phyloP scores from a whole-genome alignment of 179 eudicot species.

The Spinacia oleracea region DNA sequence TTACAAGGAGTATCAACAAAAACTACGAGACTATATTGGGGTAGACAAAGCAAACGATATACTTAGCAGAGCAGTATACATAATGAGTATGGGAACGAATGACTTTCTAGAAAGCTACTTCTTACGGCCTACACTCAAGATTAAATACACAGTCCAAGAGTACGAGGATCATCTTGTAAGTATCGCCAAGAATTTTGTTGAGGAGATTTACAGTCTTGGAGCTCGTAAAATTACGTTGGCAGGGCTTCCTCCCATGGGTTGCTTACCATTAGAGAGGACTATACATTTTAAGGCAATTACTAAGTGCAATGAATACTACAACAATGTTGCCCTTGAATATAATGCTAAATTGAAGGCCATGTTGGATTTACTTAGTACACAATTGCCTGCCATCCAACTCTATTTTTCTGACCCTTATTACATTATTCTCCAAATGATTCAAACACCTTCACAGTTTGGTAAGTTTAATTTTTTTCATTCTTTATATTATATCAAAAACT shows the following conservation, averaged over 20 bases:
- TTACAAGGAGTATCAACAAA: constrained; percentile 63
- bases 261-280: constrained; percentile 71
- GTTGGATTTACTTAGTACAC: constrained; percentile 42
- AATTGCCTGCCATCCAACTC: constrained; percentile 44
- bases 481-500: no score
- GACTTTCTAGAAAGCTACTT: constrained; percentile 78
- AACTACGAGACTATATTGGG: constrained; percentile 46
- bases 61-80: constrained; percentile 50
- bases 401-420: constrained; percentile 55
- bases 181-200: constrained; percentile 41
- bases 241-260: constrained; percentile 73
- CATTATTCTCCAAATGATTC: constrained; percentile 34
- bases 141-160: constrained; percentile 38
- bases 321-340: constrained; percentile 49
- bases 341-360: constrained; percentile 50
- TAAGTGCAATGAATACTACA: constrained; percentile 55
- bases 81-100: constrained; percentile 69
- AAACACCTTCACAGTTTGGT: constrained; percentile 55
- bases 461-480: no score
- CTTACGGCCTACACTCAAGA: constrained; percentile 33
- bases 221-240: constrained; percentile 58
- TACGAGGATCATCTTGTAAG: constrained; percentile 50
- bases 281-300: constrained; percentile 32
- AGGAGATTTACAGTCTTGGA: constrained; percentile 45
- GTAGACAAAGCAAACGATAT: constrained; percentile 38